These are phyloP conservation scores for Solanum ossicruentum DNA, from an alignment of 257 asterid species.

Conservation along the genomic window DNA sequence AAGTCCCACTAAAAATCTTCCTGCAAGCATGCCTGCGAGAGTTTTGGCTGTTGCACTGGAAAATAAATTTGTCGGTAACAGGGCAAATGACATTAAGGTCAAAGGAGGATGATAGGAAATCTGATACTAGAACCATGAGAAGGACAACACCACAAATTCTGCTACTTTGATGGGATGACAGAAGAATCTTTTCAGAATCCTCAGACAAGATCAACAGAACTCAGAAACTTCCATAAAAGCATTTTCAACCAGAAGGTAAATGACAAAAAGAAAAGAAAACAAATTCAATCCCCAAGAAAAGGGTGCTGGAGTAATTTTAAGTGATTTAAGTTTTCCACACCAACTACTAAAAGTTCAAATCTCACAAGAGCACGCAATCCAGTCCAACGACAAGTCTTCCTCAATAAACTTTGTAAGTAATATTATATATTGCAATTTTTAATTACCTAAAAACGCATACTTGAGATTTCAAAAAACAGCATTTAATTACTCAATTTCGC, in stretches of 20 bases:
- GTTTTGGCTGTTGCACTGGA: conserved; percentile 63
- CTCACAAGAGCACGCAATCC: not conserved
- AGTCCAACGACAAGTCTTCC: not conserved
- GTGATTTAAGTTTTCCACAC: not conserved
- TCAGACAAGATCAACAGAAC: not conserved
- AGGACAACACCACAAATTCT: not conserved
- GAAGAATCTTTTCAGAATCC: not conserved
- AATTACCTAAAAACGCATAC: not conserved
- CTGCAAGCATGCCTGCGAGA: conserved; percentile 72
- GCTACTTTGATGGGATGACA: not conserved
- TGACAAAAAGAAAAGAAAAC: not conserved
- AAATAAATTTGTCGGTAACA: conserved; percentile 11
- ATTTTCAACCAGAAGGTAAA: not conserved
- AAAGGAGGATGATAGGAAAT: not conserved
- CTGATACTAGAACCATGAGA: not conserved
- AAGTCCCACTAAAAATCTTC: conserved; percentile 71
- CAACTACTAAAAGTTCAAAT: not conserved
- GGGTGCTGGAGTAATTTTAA: not conserved
- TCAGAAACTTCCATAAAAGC: not conserved
- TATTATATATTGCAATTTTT: not conserved
- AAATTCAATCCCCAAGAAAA: not conserved
- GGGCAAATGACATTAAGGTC: not conserved
- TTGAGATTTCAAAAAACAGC: not conserved
- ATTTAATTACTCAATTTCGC: not conserved
- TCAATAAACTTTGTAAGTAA: too few relatives aligned